Conservation (phyloP, 1,139 yeast species). For the Blastobotrys ciferrii region DNA sequence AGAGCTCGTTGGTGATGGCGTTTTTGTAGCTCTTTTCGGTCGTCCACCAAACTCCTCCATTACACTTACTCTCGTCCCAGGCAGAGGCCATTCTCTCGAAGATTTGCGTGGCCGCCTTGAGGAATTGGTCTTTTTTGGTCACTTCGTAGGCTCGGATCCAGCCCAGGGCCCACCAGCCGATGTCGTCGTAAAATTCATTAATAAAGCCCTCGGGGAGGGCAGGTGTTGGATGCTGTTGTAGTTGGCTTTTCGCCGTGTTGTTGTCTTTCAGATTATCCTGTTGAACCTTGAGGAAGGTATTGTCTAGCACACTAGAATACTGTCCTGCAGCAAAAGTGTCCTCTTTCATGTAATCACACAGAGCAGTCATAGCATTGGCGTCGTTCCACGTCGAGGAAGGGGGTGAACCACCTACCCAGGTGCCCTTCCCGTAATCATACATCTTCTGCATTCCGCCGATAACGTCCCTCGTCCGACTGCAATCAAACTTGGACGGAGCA, state of each 20-base stretch:
- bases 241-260: neutral
- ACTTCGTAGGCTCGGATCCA: constrained; percentile 20
- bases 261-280: constrained; percentile 5
- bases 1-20: constrained; percentile 24
- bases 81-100: constrained; percentile 14
- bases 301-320: constrained; percentile 8
- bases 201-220: constrained; percentile 17
- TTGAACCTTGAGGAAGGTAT: constrained; percentile 17
- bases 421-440: constrained; percentile 41
- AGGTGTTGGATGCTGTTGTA: constrained; percentile 2
- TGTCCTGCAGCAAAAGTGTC: neutral
- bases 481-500: neutral
- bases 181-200: constrained; percentile 19
- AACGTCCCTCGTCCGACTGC: constrained; percentile 30
- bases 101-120: constrained; percentile 15
- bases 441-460: constrained; percentile 51
- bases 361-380: constrained; percentile 17
- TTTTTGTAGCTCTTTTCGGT: constrained; percentile 18
- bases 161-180: constrained; percentile 21
- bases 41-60: constrained; percentile 25
- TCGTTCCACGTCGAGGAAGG: constrained; percentile 49
- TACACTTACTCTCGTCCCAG: constrained; percentile 18
- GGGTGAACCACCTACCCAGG: constrained; percentile 63
- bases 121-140: constrained; percentile 14
- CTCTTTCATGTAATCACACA: constrained; percentile 13